Conservation (phyloP, 108 stramenopile species). For the Parietichytrium sp. region DNA sequence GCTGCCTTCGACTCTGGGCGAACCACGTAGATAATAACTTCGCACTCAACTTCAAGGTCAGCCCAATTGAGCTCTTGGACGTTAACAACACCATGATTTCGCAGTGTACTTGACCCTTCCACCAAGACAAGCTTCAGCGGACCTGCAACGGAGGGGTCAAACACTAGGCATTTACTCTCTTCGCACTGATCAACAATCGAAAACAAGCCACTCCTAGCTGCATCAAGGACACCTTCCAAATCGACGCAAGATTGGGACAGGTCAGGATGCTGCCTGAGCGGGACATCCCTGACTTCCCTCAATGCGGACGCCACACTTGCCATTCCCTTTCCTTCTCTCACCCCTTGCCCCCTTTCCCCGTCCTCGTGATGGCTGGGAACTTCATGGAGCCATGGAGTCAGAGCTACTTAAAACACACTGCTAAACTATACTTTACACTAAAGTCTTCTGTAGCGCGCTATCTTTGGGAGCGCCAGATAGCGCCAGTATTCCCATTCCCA, state of each 20-base stretch:
- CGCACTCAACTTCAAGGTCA: constrained; percentile 26
- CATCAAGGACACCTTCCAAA: constrained; percentile 7
- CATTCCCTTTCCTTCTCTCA: too few species aligned
- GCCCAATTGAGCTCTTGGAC: constrained; percentile 34
- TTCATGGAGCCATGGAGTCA: too few species aligned
- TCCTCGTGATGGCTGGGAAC: too few species aligned
- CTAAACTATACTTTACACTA: too few species aligned
- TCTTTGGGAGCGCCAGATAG: too few species aligned
- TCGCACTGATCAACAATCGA: neutral
- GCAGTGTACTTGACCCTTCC: neutral
- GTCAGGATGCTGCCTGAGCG: constrained; percentile 18
- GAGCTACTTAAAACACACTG: too few species aligned
- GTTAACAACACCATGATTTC: constrained; percentile 21
- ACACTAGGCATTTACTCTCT: constrained; percentile 29
- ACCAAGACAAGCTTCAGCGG: constrained; percentile 37
- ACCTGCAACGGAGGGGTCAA: constrained; percentile 19
- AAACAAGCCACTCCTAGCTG: neutral
- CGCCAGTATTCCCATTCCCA: too few species aligned
- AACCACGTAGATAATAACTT: constrained; percentile 4
- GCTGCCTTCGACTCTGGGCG: constrained; percentile 12
- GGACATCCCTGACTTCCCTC: neutral
- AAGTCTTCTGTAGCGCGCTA: too few species aligned
- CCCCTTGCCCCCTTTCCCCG: too few species aligned
- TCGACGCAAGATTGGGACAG: neutral
- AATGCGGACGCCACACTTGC: constrained; percentile 27